These are phyloP conservation scores for Tolypocladium guangdongense DNA, from an alignment of 2,329 filamentous ascomycete genomes.

Conservation along the genomic window DNA sequence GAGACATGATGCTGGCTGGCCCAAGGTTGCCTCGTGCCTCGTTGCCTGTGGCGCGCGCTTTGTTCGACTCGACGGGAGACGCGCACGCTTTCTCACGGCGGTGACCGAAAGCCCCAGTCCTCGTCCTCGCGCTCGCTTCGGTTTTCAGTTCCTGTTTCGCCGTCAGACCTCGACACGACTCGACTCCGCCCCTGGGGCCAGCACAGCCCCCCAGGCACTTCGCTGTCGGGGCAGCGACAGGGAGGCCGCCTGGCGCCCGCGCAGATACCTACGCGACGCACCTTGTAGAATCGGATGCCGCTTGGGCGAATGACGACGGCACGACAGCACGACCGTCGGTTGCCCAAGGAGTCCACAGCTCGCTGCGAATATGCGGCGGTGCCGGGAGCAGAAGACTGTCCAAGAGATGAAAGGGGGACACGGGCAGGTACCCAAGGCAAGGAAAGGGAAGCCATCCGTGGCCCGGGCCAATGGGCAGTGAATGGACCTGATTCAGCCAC, in stretches of 20 bases:
- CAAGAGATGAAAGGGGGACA: not conserved
- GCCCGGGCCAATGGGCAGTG: not conserved
- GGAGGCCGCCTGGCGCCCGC: not conserved
- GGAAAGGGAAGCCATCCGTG: not conserved
- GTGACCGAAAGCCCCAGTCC: too few relatives aligned
- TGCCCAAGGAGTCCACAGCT: not conserved
- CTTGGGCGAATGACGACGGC: not conserved
- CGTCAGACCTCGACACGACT: not conserved
- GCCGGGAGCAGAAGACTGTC: not conserved
- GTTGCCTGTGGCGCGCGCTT: not conserved
- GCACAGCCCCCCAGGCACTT: not conserved
- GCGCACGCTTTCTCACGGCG: not conserved
- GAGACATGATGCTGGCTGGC: not conserved
- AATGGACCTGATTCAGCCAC: too few relatives aligned
- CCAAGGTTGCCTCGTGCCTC: not conserved
- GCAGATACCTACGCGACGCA: not conserved
- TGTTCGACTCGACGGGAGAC: not conserved
- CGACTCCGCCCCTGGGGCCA: not conserved
- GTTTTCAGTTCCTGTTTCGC: not conserved
- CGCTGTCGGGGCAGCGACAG: not conserved
- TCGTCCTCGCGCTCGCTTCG: not conserved
- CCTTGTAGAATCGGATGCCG: not conserved
- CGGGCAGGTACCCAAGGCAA: not conserved
- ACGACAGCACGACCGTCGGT: too few relatives aligned
- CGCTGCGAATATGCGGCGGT: not conserved